Evolutionary conservation across 495 filamentous ascomycete genomes (phyloP), one percentile per base, ranked within the genome.

Genomic region (Clohesyomyces aquaticus): DNA sequence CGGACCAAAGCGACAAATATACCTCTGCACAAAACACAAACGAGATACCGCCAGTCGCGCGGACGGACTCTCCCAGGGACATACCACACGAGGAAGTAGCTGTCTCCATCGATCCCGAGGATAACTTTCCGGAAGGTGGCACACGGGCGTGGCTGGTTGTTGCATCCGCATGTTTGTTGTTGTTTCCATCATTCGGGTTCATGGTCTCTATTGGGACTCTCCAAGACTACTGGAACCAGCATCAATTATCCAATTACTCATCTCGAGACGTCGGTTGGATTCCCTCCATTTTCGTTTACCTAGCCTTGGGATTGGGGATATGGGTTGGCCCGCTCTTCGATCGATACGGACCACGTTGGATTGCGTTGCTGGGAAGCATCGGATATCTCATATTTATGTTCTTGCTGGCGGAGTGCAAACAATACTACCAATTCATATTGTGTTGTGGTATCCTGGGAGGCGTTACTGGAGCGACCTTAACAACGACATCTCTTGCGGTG

Each of bases 311-410:
- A 10, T 41, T 75, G 66, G 86, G 87, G 11, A 79, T 86, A 28
- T 77, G 88, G 45, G 75, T 84, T 49, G 90, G 89, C 0, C 87
- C 85, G 32, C 65, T 91, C 9, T 92, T 88, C 65, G 91, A 96
- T 69, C 86, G 81, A 62, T 88, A 89, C 58, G 89, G 89, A 6
- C 88, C 91, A 3, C 79, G 82, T 41, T 89, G 78, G 71, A 78
- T 91, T 21, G 75, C 93, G 12, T 66, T 86, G 0, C 70, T 76
- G 0, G 89, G 89, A 10, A 82, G 83, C 11, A 70, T 87, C 29
- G 65, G 86, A 35, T 86, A 89, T 65, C 73, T 85, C 47, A 84
- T 88, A 61, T 86, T 87, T 3, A 73, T 90, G 11, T 90, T 91
- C 86, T 86, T 91, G 84, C 80, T 87, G 6, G 84, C 82, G 18